phyloP scores from a whole-genome alignment of 2,329 filamentous ascomycete genomes.

The Neurospora sp. region DNA sequence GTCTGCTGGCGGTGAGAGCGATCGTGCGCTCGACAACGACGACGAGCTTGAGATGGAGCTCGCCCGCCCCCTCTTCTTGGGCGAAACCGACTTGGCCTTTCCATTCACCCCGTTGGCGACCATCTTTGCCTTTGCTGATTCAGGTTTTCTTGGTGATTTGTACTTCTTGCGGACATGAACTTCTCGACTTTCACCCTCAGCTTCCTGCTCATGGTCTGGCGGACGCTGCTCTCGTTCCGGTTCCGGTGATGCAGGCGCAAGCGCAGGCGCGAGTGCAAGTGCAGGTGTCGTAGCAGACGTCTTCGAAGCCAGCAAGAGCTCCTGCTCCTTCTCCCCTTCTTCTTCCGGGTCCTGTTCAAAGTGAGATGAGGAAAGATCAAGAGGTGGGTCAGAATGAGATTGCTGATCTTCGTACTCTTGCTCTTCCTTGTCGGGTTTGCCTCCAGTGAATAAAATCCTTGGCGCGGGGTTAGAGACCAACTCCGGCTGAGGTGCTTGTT shows the following conservation, averaged over 20 bases:
- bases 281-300: neutral
- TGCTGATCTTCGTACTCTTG: neutral
- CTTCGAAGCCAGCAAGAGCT: neutral
- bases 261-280: neutral
- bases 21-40: conserved; percentile 25
- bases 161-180: conserved; percentile 15
- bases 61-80: conserved; percentile 16
- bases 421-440: neutral
- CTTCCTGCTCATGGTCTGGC: neutral
- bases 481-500: neutral
- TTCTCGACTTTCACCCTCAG: neutral
- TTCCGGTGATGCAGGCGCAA: neutral
- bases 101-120: conserved; percentile 14
- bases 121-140: conserved; percentile 10
- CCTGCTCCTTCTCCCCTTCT: neutral
- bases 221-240: neutral
- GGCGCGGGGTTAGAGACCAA: neutral
- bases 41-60: conserved; percentile 21
- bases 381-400: neutral
- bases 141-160: conserved; percentile 13
- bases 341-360: neutral
- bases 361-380: neutral
- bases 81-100: conserved; percentile 15
- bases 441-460: neutral
- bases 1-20: conserved; percentile 19